Percentiles rank a stretch among this genome's conserved stretches.
Evolutionary conservation across 768 basidiomycete genomes (phyloP).

Genomic region (Trametes cingulata): DNA sequence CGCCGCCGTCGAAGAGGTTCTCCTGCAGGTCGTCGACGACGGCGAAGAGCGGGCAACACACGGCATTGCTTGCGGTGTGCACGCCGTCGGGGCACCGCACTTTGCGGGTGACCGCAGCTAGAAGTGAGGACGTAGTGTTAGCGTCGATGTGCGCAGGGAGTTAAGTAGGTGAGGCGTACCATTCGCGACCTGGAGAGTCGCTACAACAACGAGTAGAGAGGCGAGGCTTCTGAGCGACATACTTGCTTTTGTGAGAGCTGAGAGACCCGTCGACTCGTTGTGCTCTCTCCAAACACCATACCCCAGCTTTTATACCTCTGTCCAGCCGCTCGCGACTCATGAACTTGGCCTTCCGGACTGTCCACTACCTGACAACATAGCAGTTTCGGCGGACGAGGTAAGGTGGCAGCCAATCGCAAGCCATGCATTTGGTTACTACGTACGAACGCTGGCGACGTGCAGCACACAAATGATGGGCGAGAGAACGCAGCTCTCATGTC

Average conservation of each 20-base stretch:
- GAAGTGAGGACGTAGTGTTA: not conserved
- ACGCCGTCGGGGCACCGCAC: constrained; percentile 12
- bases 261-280: not conserved
- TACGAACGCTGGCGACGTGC: not conserved
- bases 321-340: not conserved
- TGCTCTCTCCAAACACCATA: not conserved
- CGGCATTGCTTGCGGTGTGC: constrained; percentile 7
- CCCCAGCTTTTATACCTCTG: not conserved
- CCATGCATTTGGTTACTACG: not conserved
- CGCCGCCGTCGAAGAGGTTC: constrained; percentile 33
- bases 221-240: constrained; percentile 11
- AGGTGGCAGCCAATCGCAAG: not conserved
- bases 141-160: not conserved
- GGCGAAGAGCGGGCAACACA: constrained; percentile 12
- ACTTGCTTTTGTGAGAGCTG: not conserved
- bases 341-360: not conserved
- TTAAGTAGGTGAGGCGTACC: not conserved
- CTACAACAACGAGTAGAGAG: not conserved
- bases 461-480: not conserved
- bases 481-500: not conserved
- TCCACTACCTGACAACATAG: not conserved
- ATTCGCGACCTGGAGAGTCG: not conserved
- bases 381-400: no score
- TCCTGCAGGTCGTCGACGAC: constrained; percentile 28
- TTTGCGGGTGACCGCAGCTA: constrained; percentile 15